These are phyloP conservation scores for Spiraea crenata DNA, from an alignment of 331 rosid species.

Conservation along the genomic window DNA sequence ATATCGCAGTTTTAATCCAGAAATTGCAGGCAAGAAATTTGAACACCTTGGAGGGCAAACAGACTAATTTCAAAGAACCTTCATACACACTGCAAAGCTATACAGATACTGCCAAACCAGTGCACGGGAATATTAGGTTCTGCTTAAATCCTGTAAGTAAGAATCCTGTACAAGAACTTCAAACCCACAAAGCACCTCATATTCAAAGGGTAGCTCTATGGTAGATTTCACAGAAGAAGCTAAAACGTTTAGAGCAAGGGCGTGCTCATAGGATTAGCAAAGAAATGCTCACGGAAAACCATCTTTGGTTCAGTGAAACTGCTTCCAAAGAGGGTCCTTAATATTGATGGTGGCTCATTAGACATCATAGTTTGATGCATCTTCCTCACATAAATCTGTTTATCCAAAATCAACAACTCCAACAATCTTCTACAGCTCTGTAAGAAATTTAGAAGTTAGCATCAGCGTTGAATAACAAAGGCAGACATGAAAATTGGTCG, in stretches of 20 bases:
- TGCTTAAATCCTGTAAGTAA: neutral
- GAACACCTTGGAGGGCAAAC: neutral
- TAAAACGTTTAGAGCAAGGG: slow-evolving; percentile 49
- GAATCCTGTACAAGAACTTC: slow-evolving; percentile 15
- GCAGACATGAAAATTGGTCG: neutral
- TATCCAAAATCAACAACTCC: slow-evolving; percentile 81
- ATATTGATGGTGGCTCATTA: slow-evolving; percentile 45
- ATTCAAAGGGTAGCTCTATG: neutral
- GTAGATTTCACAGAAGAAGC: neutral
- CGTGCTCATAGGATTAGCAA: slow-evolving; percentile 77
- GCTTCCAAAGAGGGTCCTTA: slow-evolving; percentile 52
- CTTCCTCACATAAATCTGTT: slow-evolving; percentile 67
- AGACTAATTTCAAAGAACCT: neutral
- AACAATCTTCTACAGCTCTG: slow-evolving; percentile 82
- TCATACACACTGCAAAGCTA: neutral
- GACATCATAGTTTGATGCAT: slow-evolving; percentile 54
- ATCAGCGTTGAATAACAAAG: slow-evolving; percentile 26
- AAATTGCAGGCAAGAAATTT: no score
- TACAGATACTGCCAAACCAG: neutral
- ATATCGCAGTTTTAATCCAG: no score
- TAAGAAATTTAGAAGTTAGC: slow-evolving; percentile 16
- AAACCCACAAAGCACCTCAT: neutral
- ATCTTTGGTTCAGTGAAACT: slow-evolving; percentile 38
- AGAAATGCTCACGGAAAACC: slow-evolving; percentile 60
- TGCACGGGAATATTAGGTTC: neutral